Percentiles rank a stretch among this genome's conserved stretches.
phyloP scores from a whole-genome alignment of 108 stramenopile genomes.

The Cyclotella distinguenda region DNA sequence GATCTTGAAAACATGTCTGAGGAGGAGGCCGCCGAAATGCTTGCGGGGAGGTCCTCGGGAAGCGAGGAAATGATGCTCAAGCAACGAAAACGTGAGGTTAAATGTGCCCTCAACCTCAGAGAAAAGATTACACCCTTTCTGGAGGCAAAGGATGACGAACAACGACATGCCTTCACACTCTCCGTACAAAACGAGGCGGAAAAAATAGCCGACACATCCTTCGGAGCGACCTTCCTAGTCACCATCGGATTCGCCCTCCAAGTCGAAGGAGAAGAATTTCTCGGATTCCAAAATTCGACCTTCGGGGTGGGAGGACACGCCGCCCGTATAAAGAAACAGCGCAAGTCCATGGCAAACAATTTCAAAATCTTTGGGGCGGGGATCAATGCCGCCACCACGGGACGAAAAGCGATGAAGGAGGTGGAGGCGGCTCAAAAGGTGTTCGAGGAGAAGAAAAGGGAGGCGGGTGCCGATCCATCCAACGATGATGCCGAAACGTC shows the following conservation, averaged over 20 bases:
- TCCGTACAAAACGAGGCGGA: constrained; percentile 56
- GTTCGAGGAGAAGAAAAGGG: constrained; percentile 41
- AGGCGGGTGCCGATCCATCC: background rate
- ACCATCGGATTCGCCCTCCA: constrained; percentile 77
- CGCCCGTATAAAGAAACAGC: constrained; percentile 62
- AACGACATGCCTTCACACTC: constrained; percentile 35
- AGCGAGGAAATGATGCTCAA: constrained; percentile 47
- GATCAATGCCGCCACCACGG: constrained; percentile 66
- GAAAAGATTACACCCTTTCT: constrained; percentile 62
- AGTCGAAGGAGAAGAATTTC: constrained; percentile 73
- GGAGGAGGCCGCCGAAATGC: constrained; percentile 51
- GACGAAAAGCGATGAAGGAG: constrained; percentile 72
- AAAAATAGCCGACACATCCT: constrained; percentile 72
- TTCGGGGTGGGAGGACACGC: constrained; percentile 75
- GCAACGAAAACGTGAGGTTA: constrained; percentile 77
- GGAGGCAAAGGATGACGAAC: constrained; percentile 57
- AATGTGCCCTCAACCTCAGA: constrained; percentile 65
- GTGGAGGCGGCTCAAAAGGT: constrained; percentile 63
- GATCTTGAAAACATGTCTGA: constrained; percentile 55
- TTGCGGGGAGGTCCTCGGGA: constrained; percentile 25
- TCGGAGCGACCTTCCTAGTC: constrained; percentile 70
- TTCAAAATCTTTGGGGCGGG: constrained; percentile 69
- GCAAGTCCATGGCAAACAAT: constrained; percentile 52
- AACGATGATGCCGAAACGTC: constrained; percentile 10
- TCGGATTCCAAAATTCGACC: constrained; percentile 71